phyloP scores from a whole-genome alignment of 2,329 filamentous ascomycete genomes.

The Harringtonia aguacate region DNA sequence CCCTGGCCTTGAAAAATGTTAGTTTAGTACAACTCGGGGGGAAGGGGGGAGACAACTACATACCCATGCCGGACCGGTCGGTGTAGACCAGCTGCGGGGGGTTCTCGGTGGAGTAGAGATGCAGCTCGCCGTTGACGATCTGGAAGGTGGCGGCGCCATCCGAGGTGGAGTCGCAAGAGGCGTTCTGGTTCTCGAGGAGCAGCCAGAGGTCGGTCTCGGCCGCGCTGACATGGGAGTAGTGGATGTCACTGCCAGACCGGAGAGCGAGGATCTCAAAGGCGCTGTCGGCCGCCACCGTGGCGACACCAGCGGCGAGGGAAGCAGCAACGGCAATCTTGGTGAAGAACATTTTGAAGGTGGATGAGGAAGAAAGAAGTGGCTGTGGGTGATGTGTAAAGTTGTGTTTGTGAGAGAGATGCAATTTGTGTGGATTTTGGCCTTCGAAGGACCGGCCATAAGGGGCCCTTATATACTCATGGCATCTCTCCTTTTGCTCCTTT shows the following conservation, averaged over 20 bases:
- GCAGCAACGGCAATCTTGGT: neutral
- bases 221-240: neutral
- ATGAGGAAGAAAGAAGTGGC: neutral
- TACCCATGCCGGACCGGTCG: neutral
- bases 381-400: neutral
- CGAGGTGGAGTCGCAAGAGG: neutral
- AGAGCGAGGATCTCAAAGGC: neutral
- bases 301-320: neutral
- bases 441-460: no score
- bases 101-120: neutral
- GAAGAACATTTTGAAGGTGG: neutral
- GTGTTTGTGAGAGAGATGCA: no score
- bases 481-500: no score
- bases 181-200: neutral
- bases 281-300: neutral
- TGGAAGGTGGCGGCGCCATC: neutral
- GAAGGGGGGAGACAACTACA: neutral
- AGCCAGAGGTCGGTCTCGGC: neutral
- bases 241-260: neutral
- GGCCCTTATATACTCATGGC: no score
- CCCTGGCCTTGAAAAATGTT: neutral
- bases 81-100: neutral
- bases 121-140: neutral
- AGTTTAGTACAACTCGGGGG: neutral
- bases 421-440: no score